Base-by-base conservation (phyloP, 106 monocot genomes). In the Phalaenopsis aphrodite region DNA sequence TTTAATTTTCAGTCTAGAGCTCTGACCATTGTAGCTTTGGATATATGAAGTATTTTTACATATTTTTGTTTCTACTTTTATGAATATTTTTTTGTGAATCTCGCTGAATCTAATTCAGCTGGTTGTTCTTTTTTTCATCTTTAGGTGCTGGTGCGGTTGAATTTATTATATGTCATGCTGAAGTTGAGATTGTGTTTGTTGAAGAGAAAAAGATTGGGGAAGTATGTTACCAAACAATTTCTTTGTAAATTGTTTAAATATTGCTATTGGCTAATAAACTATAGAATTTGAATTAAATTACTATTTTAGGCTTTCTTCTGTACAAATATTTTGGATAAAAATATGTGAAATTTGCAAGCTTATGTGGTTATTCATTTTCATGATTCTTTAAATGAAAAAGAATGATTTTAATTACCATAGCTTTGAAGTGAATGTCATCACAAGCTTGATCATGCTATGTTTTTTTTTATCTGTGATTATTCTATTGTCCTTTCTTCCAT, bases 81-180 rank as follows among this genome's bases (percentile, higher is more conserved):
- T 69, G 23, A 15, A 39, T 61, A 69, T 36, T 69, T 58, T 30
- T n/a, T 69, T 69, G 12, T 36, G 14, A 39, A 11, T 69, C 39
- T 39, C 38, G 36, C 15, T 38, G 10, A 69, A 69, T 39, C 16
- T 9, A 24, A 52, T 65, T 65, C 64, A 65, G 4, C 19, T 19
- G 57, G 16, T 21, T 61, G 3, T 61, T 61, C n/a, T 61, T 68
- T 2, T 69, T 69, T 41, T 84, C 84, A 74, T 4, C 12, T 91
- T 15, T 84, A 96, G 96, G 96, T 83, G 86, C 91, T 87, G 87
- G 87, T 85, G 96, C 93, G 57, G 88, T 96, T 68, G 93, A 96
- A 85, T 96, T 96, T 72, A 87, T 96, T 81, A 42, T 93, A 80
- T 91, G 89, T 56, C 96, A 96, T 86, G 91, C 96, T 23, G 96